Conservation (phyloP, 257 asterid species). For the Solanum sparsipilum region DNA sequence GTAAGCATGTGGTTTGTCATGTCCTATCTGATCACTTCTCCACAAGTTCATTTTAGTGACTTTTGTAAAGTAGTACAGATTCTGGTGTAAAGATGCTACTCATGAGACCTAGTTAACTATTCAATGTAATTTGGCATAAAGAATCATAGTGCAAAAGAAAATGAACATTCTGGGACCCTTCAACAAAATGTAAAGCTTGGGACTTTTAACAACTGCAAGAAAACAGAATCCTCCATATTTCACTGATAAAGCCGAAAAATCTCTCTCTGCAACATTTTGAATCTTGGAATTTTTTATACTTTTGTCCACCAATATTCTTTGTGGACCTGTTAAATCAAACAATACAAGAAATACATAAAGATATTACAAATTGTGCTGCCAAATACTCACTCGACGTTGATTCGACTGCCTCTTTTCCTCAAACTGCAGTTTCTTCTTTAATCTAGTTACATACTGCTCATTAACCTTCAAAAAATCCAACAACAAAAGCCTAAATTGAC, state of each 20-base stretch:
- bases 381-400: constrained; percentile 59
- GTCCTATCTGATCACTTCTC: neutral
- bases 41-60: neutral
- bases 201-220: neutral
- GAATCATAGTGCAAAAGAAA: neutral
- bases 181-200: neutral
- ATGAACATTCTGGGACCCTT: neutral
- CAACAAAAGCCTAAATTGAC: neutral
- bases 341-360: neutral
- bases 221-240: neutral
- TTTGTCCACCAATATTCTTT: neutral
- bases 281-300: neutral
- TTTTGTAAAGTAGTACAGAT: neutral
- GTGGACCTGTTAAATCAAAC: neutral
- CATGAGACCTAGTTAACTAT: neutral
- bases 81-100: neutral
- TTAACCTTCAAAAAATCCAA: constrained; percentile 42
- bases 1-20: neutral
- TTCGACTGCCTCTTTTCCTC: constrained; percentile 73
- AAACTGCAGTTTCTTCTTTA: constrained; percentile 65
- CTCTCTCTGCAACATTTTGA: neutral
- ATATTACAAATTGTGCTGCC: neutral
- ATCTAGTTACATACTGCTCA: constrained; percentile 58
- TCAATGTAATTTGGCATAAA: neutral
- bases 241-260: neutral